These are phyloP conservation scores for Mortierella sp. DNA, from an alignment of 371 early-diverging fungal genomes.

Conservation along the genomic window DNA sequence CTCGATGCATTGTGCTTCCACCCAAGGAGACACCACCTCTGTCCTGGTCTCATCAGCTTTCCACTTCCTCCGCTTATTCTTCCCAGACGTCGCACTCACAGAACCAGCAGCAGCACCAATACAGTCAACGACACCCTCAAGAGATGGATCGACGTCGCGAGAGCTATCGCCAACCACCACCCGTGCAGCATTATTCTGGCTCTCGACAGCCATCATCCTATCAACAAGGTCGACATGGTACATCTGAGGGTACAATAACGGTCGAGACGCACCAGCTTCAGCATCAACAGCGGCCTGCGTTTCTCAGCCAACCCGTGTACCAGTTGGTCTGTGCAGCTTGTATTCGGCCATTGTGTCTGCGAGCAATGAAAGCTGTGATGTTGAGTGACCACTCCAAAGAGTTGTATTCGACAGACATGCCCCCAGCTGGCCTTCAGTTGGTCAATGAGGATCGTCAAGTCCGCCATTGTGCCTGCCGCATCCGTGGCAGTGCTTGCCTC, in stretches of 20 bases:
- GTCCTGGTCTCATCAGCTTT: not conserved
- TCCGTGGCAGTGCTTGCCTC: slow-evolving; percentile 76
- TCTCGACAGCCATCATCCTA: not conserved
- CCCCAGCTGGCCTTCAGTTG: slow-evolving; percentile 66
- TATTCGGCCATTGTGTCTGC: slow-evolving; percentile 63
- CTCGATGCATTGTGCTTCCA: not conserved
- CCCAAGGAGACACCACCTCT: not conserved
- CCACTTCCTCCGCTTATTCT: not conserved
- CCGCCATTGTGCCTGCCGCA: slow-evolving; percentile 73
- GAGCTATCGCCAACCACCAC: not conserved
- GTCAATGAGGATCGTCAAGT: slow-evolving; percentile 76
- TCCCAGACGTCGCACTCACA: not conserved
- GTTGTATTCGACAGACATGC: slow-evolving; percentile 68
- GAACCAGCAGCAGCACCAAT: slow-evolving; percentile 9
- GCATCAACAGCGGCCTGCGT: slow-evolving; percentile 22
- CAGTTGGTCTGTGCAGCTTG: slow-evolving; percentile 69
- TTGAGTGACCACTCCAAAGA: slow-evolving; percentile 73
- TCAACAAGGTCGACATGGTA: not conserved
- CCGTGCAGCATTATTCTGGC: not conserved
- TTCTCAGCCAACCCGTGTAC: slow-evolving; percentile 65
- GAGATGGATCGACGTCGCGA: not conserved
- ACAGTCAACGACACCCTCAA: not conserved
- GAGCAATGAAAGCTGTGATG: slow-evolving; percentile 79
- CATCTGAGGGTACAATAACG: not conserved
- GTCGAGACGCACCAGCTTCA: not conserved